Percentiles rank a stretch among this genome's conserved stretches.
Conservation (phyloP, 2,329 filamentous ascomycete species). For the Hymenoscyphus infarciens region DNA sequence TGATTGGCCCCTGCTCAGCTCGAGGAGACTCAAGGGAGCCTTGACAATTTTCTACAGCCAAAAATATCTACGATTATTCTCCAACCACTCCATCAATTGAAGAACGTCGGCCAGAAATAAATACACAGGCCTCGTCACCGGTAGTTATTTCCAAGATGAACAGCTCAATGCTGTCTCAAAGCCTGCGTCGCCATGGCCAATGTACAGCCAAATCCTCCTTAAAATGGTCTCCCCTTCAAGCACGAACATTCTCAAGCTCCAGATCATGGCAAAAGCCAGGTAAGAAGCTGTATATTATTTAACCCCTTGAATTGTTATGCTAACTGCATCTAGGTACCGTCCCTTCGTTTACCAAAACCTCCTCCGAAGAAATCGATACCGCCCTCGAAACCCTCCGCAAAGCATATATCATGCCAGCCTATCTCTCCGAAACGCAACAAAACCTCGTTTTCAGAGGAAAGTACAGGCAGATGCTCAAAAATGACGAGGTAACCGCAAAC, state of each 20-base stretch:
- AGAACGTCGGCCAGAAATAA: neutral
- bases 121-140: neutral
- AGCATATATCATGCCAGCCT: conserved; percentile 58
- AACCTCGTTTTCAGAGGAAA: conserved; percentile 49
- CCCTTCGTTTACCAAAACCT: conserved; percentile 46
- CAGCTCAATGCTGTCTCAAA: conserved; percentile 9
- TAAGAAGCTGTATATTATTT: conserved; percentile 16
- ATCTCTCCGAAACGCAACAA: conserved; percentile 52
- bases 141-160: neutral
- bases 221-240: conserved; percentile 13
- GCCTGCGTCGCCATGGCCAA: conserved; percentile 20
- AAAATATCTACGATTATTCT: neutral
- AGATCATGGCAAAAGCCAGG: conserved; percentile 26
- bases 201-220: conserved; percentile 18
- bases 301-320: conserved; percentile 3
- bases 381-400: conserved; percentile 52
- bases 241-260: conserved; percentile 32
- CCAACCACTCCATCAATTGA: conserved; percentile 8
- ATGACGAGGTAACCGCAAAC: conserved; percentile 55
- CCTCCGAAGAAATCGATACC: conserved; percentile 50
- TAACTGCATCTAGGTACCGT: conserved; percentile 22
- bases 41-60: neutral
- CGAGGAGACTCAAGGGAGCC: neutral
- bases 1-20: conserved; percentile 19
- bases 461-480: conserved; percentile 46